A percentile compares a stretch with the other conserved stretches of the same genome.
These are phyloP conservation scores for Rugonectria rugulosa DNA, from an alignment of 2,329 filamentous ascomycete species.

Conservation along the genomic window DNA sequence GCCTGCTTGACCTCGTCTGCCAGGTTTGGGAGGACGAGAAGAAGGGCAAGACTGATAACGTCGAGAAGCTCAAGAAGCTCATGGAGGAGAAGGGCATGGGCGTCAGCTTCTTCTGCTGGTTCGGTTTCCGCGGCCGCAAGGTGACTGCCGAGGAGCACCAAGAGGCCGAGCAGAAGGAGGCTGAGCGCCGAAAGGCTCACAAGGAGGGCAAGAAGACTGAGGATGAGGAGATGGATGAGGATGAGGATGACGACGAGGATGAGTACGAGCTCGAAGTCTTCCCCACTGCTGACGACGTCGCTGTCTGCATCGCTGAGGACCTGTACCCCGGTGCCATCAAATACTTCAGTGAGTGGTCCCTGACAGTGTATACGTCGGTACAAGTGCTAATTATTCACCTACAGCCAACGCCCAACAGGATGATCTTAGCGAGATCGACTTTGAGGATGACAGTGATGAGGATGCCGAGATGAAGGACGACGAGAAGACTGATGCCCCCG, in stretches of 20 bases:
- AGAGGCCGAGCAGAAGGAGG: constrained; percentile 66
- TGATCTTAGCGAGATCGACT: constrained; percentile 72
- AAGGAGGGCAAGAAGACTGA: constrained; percentile 60
- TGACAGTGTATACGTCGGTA: neutral
- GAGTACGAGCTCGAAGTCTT: constrained; percentile 82
- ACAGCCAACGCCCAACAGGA: constrained; percentile 65
- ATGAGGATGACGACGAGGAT: constrained; percentile 67
- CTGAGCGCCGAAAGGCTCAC: constrained; percentile 60
- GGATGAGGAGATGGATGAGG: constrained; percentile 54
- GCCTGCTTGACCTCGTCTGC: constrained; percentile 77
- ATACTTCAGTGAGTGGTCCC: constrained; percentile 80
- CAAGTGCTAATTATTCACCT: constrained; percentile 45
- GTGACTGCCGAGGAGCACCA: constrained; percentile 77
- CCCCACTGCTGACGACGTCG: constrained; percentile 84
- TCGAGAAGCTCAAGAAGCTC: constrained; percentile 58
- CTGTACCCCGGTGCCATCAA: constrained; percentile 88
- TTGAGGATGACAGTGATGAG: constrained; percentile 66
- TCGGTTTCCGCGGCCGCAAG: constrained; percentile 77
- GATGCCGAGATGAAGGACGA: constrained; percentile 46
- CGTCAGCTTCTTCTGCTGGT: constrained; percentile 88
- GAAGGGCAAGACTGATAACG: constrained; percentile 53
- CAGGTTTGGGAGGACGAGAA: constrained; percentile 70
- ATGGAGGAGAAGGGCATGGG: constrained; percentile 68
- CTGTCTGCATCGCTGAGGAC: constrained; percentile 83
- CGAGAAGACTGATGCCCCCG: constrained; percentile 55